These are phyloP conservation scores for Skeletonema costatum DNA, from an alignment of 108 stramenopile species.

Conservation along the genomic window DNA sequence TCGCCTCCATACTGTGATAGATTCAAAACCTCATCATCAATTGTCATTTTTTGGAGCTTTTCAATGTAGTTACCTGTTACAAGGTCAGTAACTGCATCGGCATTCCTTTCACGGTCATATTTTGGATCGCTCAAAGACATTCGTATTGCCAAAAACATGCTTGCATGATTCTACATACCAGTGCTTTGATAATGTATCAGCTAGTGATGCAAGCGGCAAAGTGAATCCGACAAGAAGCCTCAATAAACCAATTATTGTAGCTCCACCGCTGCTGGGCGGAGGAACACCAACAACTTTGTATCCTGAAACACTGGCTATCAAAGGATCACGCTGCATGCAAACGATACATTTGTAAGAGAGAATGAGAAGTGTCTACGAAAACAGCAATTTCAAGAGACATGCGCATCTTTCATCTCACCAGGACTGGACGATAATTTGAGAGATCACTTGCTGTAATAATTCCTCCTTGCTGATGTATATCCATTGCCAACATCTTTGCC, in stretches of 20 bases:
- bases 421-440: constrained; percentile 50
- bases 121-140: constrained; percentile 85
- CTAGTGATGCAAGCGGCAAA: constrained; percentile 46
- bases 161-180: constrained; percentile 71
- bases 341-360: neutral
- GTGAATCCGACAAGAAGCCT: constrained; percentile 66
- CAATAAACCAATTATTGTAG: constrained; percentile 69
- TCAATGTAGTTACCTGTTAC: constrained; percentile 64
- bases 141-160: constrained; percentile 83
- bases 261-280: constrained; percentile 87
- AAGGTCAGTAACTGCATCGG: constrained; percentile 63
- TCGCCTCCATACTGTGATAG: constrained; percentile 63
- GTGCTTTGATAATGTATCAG: constrained; percentile 70
- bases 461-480: constrained; percentile 65
- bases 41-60: constrained; percentile 35
- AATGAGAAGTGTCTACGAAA: neutral
- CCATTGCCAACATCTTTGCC: constrained; percentile 54
- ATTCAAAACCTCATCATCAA: constrained; percentile 46
- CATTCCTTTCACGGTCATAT: constrained; percentile 40
- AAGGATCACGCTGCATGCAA: constrained; percentile 50
- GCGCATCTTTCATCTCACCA: constrained; percentile 6
- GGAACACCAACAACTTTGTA: constrained; percentile 70
- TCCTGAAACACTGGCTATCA: constrained; percentile 53
- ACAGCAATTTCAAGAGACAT: too few species aligned
- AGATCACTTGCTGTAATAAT: constrained; percentile 74